A percentile compares a stretch with the other conserved stretches of the same genome.
phyloP scores from a whole-genome alignment of 495 filamentous ascomycete genomes.

The Penicillium crystallinum region DNA sequence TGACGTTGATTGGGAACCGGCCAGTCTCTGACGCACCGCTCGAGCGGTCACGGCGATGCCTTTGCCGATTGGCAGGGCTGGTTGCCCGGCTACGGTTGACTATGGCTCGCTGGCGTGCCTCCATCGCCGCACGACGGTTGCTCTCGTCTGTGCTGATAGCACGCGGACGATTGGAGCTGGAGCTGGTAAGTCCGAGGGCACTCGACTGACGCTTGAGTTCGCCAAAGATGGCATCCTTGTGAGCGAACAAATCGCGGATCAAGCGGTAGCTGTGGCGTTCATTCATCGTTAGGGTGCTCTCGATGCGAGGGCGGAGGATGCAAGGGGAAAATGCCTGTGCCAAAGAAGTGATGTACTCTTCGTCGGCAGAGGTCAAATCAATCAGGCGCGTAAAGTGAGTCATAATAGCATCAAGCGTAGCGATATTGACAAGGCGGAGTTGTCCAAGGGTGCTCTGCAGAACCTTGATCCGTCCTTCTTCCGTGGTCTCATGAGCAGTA shows the following conservation, averaged over 20 bases:
- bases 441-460: constrained; percentile 94
- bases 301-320: constrained; percentile 77
- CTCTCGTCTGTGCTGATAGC: constrained; percentile 95
- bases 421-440: constrained; percentile 93
- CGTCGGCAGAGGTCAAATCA: constrained; percentile 93
- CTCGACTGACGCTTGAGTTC: constrained; percentile 90
- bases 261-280: constrained; percentile 91
- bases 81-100: constrained; percentile 67
- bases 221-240: constrained; percentile 92
- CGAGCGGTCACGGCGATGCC: constrained; percentile 72
- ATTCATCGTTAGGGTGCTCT: constrained; percentile 88
- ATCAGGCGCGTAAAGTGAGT: constrained; percentile 97
- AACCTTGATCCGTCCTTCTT: constrained; percentile 79
- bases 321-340: constrained; percentile 78
- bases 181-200: constrained; percentile 39
- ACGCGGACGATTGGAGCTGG: constrained; percentile 53
- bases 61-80: constrained; percentile 63
- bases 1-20: constrained; percentile 74
- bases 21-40: constrained; percentile 66
- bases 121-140: constrained; percentile 88
- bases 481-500: constrained; percentile 64
- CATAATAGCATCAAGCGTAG: constrained; percentile 94
- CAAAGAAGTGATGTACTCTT: constrained; percentile 72
- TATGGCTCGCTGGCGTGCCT: constrained; percentile 82
- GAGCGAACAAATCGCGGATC: constrained; percentile 84